Percentiles rank a stretch among this genome's conserved stretches.
Evolutionary conservation across 164 flowering plant genomes (phyloP).

Genomic region (Nymphaea colorata): DNA sequence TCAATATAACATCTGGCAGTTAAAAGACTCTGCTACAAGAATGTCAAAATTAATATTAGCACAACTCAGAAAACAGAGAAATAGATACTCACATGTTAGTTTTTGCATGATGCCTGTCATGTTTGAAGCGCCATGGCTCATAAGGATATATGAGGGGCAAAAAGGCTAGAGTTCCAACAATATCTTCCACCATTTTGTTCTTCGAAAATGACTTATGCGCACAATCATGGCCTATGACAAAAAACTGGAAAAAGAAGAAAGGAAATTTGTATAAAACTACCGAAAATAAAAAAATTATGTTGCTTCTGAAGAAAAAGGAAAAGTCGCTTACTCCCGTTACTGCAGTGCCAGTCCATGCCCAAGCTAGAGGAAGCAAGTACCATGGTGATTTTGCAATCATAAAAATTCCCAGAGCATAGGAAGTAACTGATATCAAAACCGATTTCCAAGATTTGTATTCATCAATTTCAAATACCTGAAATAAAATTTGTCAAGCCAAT

Average conservation of each 20-base stretch:
- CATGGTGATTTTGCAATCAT: constrained; percentile 89
- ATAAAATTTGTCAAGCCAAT: constrained; percentile 1
- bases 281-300: background rate
- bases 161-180: constrained; percentile 91
- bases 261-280: background rate
- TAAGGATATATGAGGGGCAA: constrained; percentile 94
- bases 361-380: constrained; percentile 96
- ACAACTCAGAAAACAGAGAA: background rate
- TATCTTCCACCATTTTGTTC: constrained; percentile 89
- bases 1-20: no score
- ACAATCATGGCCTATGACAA: constrained; percentile 98
- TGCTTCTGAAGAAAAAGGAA: background rate
- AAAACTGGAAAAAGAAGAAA: constrained; percentile 38
- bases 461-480: constrained; percentile 77
- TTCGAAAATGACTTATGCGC: constrained; percentile 93
- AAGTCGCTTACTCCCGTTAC: constrained; percentile 67
- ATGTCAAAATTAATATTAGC: background rate
- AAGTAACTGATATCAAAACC: constrained; percentile 52
- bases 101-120: constrained; percentile 90
- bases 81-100: constrained; percentile 67
- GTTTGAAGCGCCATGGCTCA: constrained; percentile 97
- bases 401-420: constrained; percentile 73
- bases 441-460: constrained; percentile 75
- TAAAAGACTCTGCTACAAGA: background rate
- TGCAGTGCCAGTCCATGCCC: constrained; percentile 99